Base-by-base conservation (phyloP, 2,329 filamentous ascomycete species). In the Xylaria sp. region DNA sequence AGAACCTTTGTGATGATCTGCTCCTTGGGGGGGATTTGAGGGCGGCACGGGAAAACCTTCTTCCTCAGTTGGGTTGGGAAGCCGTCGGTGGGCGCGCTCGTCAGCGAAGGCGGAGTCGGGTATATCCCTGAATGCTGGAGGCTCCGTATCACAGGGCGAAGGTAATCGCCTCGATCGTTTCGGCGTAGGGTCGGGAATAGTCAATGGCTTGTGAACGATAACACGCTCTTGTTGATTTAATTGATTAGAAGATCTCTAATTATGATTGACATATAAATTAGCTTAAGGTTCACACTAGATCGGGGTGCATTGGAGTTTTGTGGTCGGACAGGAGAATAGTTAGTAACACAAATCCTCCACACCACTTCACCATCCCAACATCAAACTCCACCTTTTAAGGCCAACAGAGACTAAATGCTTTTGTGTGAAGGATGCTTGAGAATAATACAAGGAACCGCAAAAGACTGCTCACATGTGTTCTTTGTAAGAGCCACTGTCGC, bases 401-500 rank as follows among this genome's bases (percentile, higher is more conserved):
- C 42, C 50, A 29, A 51, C 44, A 27, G 55, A 47, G 23, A 61
- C 27, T 27, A 42, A 13, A 35, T 29, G 23, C n/a, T 25, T 42
- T 50, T 23, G 21, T 23, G 21, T 47, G 23, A 27, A 35, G 32
- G 5, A 63, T 35, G 57, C 37, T n/a, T 48, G 29, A 37, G 40
- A 47, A 47, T 16, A 42, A 59, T 51, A 62, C 27, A 55, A 61
- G 62, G 59, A 66, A 65, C n/a, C n/a, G 60, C 50, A 53, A 63
- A 58, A 70, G 59, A 69, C 35, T 66, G 71, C 80, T 75, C 78
- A 82, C 81, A 74, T 74, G 35, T 58, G 74, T 68, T 66, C 66
- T 71, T 21, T 78, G 70, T 42, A 78, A 75, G 44, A 81, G 69
- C 84, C 84, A 85, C 40, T 77, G 75, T 53, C 75, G 75, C 10